Percentiles rank a stretch among this genome's conserved stretches.
phyloP scores from a whole-genome alignment of 2,329 filamentous ascomycete genomes.

The Cladobotryum mycophilum region DNA sequence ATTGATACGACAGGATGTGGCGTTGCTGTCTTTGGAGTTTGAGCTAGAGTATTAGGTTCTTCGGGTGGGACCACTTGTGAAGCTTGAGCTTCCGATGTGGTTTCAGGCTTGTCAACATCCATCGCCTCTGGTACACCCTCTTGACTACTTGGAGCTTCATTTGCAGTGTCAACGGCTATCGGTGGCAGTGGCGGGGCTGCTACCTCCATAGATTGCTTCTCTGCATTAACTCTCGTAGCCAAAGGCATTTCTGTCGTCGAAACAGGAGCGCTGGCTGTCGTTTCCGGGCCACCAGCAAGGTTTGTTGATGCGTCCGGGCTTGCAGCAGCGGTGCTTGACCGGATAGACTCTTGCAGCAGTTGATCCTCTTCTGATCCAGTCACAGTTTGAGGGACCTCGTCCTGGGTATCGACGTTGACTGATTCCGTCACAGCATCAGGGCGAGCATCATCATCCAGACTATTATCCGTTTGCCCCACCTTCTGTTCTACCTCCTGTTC shows the following conservation, averaged over 20 bases:
- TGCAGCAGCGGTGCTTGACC: conserved; percentile 20
- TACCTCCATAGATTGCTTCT: not conserved
- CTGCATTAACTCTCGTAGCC: not conserved
- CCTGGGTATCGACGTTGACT: not conserved
- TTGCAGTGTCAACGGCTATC: conserved; percentile 17
- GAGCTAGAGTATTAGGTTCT: conserved; percentile 6
- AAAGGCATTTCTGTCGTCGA: conserved; percentile 4
- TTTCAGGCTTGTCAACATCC: conserved; percentile 28
- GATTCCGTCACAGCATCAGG: not conserved
- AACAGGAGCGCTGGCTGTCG: conserved; percentile 1
- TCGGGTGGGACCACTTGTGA: conserved; percentile 3
- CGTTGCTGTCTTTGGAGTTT: conserved; percentile 11
- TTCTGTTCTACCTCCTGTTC: conserved; percentile 27
- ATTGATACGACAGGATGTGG: conserved; percentile 4
- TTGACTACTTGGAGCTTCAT: conserved; percentile 31
- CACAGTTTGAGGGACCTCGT: conserved; percentile 22
- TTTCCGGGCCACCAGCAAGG: not conserved
- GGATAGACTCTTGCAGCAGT: conserved; percentile 37
- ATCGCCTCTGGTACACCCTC: conserved; percentile 27
- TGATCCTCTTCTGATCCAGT: conserved; percentile 30
- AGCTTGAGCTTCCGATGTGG: conserved; percentile 13
- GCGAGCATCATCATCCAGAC: conserved; percentile 6
- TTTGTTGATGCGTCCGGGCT: conserved; percentile 10
- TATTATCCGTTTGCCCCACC: conserved; percentile 26
- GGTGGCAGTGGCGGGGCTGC: not conserved